phyloP scores from a whole-genome alignment of 2,329 filamentous ascomycete genomes.

The Sclerotinia borealis region DNA sequence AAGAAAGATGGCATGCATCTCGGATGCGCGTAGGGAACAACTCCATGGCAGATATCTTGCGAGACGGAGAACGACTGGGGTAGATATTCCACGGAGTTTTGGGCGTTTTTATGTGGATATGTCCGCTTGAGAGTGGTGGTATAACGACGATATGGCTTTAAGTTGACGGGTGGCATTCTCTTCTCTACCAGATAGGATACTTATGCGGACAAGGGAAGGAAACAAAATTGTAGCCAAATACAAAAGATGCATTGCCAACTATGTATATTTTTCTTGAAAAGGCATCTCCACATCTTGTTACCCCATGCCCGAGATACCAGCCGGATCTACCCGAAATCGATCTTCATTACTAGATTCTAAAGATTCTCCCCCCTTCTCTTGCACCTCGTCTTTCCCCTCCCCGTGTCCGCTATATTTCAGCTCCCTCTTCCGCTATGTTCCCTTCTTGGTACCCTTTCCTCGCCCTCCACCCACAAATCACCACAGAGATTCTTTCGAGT shows the following conservation, averaged over 20 bases:
- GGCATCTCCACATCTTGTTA: slow-evolving; percentile 3
- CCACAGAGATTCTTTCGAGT: background rate
- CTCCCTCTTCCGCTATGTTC: background rate
- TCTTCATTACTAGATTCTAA: background rate
- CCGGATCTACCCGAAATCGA: background rate
- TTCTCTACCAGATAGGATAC: background rate
- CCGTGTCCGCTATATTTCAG: background rate
- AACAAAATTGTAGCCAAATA: background rate
- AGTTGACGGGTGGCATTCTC: background rate
- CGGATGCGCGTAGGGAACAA: background rate
- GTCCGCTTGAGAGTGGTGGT: background rate
- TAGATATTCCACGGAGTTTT: slow-evolving; percentile 3
- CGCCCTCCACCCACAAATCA: background rate
- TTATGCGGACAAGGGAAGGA: background rate
- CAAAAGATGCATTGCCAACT: background rate
- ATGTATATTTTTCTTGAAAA: background rate
- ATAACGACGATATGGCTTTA: background rate
- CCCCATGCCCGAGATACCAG: background rate
- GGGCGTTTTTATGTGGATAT: slow-evolving; percentile 1
- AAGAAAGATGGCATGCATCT: background rate
- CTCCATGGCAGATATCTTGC: background rate
- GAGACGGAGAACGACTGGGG: background rate
- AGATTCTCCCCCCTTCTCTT: background rate
- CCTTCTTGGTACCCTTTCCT: background rate
- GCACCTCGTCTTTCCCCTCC: background rate